Conservation (phyloP, 2,329 filamentous ascomycete genomes). For the Lanzia echinophila region DNA sequence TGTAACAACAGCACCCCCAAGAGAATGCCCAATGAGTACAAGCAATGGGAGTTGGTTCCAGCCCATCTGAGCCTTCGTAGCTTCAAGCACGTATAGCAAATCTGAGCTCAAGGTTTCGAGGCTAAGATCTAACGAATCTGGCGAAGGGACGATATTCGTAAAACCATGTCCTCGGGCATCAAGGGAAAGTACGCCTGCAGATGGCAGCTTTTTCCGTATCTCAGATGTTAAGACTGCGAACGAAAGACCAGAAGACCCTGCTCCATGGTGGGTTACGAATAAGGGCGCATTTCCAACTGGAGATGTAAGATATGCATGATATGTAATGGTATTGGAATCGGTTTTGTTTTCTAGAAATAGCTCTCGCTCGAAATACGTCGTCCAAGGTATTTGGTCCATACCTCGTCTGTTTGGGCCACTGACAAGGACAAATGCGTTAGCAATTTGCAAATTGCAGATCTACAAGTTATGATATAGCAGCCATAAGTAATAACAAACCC, state of each 20-base stretch:
- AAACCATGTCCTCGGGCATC: slow-evolving; percentile 85
- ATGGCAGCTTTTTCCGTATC: slow-evolving; percentile 68
- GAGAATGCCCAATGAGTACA: slow-evolving; percentile 82
- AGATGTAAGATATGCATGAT: slow-evolving; percentile 85
- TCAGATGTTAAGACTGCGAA: slow-evolving; percentile 78
- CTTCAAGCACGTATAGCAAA: slow-evolving; percentile 60
- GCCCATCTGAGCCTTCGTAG: slow-evolving; percentile 59
- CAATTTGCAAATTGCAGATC: neutral
- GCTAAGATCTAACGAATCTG: slow-evolving; percentile 54
- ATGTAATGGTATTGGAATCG: slow-evolving; percentile 45
- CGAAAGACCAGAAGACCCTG: slow-evolving; percentile 85
- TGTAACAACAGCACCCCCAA: slow-evolving; percentile 87
- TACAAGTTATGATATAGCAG: no score
- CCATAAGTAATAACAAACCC: slow-evolving; percentile 43
- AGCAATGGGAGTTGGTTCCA: slow-evolving; percentile 71
- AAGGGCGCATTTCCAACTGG: slow-evolving; percentile 68
- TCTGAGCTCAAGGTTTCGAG: slow-evolving; percentile 69
- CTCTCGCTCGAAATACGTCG: slow-evolving; percentile 84
- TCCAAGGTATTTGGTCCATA: slow-evolving; percentile 55
- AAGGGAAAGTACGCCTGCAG: slow-evolving; percentile 74
- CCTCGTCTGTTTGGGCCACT: slow-evolving; percentile 29
- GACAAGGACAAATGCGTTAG: slow-evolving; percentile 11
- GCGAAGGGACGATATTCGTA: slow-evolving; percentile 42
- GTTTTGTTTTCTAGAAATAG: slow-evolving; percentile 57
- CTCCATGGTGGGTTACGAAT: slow-evolving; percentile 92